Evolutionary conservation across 495 filamentous ascomycete species (phyloP), one percentile per base, ranked within the genome.

Genomic region (Neurospora sp.): DNA sequence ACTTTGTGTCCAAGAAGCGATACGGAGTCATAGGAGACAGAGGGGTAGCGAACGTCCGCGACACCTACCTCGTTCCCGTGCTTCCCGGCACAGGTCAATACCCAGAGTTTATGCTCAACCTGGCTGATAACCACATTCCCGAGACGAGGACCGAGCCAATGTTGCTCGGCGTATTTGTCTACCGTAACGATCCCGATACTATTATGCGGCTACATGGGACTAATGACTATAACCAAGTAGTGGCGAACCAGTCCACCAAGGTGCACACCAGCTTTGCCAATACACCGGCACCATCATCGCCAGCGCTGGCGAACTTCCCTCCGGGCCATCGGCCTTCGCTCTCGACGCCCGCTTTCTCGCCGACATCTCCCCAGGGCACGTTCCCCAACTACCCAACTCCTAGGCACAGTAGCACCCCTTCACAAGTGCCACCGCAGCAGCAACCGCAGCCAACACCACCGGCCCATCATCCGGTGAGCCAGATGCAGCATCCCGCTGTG

Each of bases 1-100:
- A 97, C 79, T 97, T 97, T 78, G 81, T 86, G 14, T 86, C 86
- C 20, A 90, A 93, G 75, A 88, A 91, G 71, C 85, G 92, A 39
- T 97, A 95, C 78, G 94, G 93, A 31, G 94, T 97, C 7, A 84
- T 96, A 11, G 89, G 90, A 5, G 90, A 91, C 73, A 92, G 92
- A 75, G 85, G 83, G 31, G 85, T 89, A 0, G 81, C 88, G n/a
- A 91, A 90, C 38, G 90, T 93, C 69, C 90, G 91, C 59, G 92
- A 94, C 75, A 92, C 90, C 3, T 94, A 94, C 74, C 82, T 94
- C n/a, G 87, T 93, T 27, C 90, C 92, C 12, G 86, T 93, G n/a
- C 86, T 91, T 44, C 85, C 89, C 10, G 91, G 89, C 42, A 81
- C 81, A n/a, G 82, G 78, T 8, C 80, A 80, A 20, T 78, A 84